A percentile compares a stretch with the other conserved stretches of the same genome.
Conservation (phyloP, 139 green algal genomes). For the Chlamydomonas schloesseri region DNA sequence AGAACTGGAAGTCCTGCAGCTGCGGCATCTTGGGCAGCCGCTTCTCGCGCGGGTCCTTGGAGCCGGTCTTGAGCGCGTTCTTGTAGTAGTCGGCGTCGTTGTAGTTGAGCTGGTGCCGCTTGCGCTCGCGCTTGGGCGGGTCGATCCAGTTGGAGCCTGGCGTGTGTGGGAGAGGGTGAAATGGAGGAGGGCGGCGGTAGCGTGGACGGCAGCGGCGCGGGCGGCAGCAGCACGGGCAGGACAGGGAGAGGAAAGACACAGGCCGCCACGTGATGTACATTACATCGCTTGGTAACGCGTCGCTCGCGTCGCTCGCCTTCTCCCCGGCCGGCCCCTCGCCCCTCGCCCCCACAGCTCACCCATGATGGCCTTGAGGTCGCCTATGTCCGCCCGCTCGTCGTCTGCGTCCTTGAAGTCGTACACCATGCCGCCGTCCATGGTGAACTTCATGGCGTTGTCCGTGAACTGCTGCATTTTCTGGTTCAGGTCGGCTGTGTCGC, state of each 20-base stretch:
- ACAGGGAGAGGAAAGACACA: too few relatives aligned
- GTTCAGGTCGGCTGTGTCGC: conserved; percentile 91
- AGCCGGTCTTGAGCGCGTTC: conserved; percentile 55
- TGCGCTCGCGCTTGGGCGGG: conserved; percentile 95
- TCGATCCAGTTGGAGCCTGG: conserved; percentile 92
- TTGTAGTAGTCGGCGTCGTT: conserved; percentile 68
- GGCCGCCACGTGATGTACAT: too few relatives aligned
- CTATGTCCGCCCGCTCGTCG: conserved; percentile 58
- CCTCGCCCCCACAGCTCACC: neutral
- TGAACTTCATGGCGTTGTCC: conserved; percentile 95
- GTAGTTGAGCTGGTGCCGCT: conserved; percentile 89
- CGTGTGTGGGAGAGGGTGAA: too few relatives aligned
- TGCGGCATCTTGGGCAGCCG: conserved; percentile 93
- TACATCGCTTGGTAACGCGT: too few relatives aligned
- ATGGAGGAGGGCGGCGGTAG: too few relatives aligned
- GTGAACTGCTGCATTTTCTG: conserved; percentile 97
- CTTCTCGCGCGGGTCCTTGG: conserved; percentile 49
- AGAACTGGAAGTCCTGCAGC: conserved; percentile 99
- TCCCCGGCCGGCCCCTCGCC: too few relatives aligned
- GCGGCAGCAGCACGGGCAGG: too few relatives aligned
- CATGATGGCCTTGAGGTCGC: conserved; percentile 67
- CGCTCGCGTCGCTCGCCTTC: too few relatives aligned
- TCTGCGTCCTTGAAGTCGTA: conserved; percentile 93
- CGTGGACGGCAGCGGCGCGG: too few relatives aligned
- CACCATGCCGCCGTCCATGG: conserved; percentile 91